Evolutionary conservation across 805 yeast genomes (phyloP).

Genomic region (Saccharomyces paradoxus): DNA sequence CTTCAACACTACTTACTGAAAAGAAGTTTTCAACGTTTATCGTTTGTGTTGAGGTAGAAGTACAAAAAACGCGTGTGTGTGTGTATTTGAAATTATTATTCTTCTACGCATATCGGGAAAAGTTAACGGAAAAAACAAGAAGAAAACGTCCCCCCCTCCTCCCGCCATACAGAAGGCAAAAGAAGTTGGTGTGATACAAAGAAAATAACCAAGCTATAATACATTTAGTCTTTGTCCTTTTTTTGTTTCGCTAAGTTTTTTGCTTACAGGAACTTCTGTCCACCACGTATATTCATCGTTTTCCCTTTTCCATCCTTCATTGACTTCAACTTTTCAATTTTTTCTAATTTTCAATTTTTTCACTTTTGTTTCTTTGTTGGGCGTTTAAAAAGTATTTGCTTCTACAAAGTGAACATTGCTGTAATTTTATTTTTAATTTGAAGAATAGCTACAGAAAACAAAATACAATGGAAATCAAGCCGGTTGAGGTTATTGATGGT

Average conservation of each 20-base stretch:
- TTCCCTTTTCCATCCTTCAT: neutral
- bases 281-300: neutral
- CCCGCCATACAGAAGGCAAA: neutral
- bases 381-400: neutral
- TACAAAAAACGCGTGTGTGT: neutral
- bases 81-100: neutral
- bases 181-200: neutral
- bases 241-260: neutral
- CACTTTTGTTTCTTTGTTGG: neutral
- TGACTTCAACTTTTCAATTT: neutral
- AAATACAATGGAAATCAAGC: slow-evolving; percentile 13
- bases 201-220: neutral
- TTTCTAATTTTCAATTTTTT: neutral
- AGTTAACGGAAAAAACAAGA: neutral
- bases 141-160: neutral
- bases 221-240: neutral
- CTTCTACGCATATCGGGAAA: neutral
- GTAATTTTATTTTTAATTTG: neutral
- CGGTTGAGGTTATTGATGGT: slow-evolving; percentile 38
- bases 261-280: neutral
- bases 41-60: neutral
- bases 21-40: neutral
- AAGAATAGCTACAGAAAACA: neutral
- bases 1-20: neutral
- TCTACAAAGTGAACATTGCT: neutral